Conservation (phyloP, 1,139 yeast genomes). For the Debaryomyces robertsiae region DNA sequence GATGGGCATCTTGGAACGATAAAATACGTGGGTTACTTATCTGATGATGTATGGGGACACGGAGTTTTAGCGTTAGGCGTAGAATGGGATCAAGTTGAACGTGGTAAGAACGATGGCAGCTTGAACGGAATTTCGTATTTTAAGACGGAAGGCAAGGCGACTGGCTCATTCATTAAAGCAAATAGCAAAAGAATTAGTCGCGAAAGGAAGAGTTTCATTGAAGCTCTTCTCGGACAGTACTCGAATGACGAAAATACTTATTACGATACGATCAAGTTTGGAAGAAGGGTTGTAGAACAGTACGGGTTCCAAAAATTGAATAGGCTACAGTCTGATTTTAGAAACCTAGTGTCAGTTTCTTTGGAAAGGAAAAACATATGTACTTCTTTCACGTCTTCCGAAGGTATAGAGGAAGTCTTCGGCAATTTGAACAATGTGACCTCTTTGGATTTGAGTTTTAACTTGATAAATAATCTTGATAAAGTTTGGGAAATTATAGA, state of each 20-base stretch:
- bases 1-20: constrained; percentile 63
- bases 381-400: constrained; percentile 16
- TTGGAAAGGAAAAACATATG: constrained; percentile 43
- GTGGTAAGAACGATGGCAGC: constrained; percentile 82
- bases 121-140: constrained; percentile 67
- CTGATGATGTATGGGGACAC: constrained; percentile 57
- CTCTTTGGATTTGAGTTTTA: constrained; percentile 63
- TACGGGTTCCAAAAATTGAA: constrained; percentile 66
- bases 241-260: constrained; percentile 23
- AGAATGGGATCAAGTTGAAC: constrained; percentile 76
- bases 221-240: constrained; percentile 56
- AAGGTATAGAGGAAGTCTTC: constrained; percentile 13
- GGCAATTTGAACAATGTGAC: constrained; percentile 28
- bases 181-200: constrained; percentile 33
- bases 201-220: constrained; percentile 35
- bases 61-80: constrained; percentile 61
- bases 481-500: constrained; percentile 41
- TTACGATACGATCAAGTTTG: constrained; percentile 40
- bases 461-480: constrained; percentile 49
- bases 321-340: constrained; percentile 48
- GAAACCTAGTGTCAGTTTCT: constrained; percentile 49
- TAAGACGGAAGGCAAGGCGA: constrained; percentile 26
- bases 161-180: constrained; percentile 72
- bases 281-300: constrained; percentile 58
- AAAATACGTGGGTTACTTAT: constrained; percentile 57